Base-by-base conservation (phyloP, 768 basidiomycete species). In the Lentinus brumalis region DNA sequence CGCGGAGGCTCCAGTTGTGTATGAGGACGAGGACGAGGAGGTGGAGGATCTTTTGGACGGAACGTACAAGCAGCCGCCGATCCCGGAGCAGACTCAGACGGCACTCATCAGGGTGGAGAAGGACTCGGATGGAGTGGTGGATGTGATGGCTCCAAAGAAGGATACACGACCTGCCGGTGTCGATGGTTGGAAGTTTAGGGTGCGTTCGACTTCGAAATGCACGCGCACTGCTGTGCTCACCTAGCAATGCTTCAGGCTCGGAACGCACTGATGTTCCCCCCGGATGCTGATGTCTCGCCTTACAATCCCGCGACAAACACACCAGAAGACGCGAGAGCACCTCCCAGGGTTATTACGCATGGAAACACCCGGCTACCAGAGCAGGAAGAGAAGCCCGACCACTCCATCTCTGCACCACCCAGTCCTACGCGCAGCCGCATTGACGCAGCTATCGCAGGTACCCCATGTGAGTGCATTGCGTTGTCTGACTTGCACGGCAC, bases 251-350 rank as follows among this genome's bases (percentile, higher is more conserved):
- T 11, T 35, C 3, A 97, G 95, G 83, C 93, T 30, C 87, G 97
- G 59, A 99, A 99, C 75, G 87, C 92, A 4, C 79, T 99, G 55
- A 97, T 97, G 94, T 99, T 98, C 70, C 71, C 89, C 0, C 96
- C 97, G 2, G 97, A 97, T 68, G 93, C 92, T 30, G 91, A 99
- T 71, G 79, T 84, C 47, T 85, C 89, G 21, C 92, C 94, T 1
- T 92, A 94, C 68, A 82, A 87, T 70, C 74, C 76, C 4, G 67
- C 72, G 39, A 29, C 72, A 50, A 60, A 69, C 29, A 60, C 46
- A 2, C 12, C 73, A n/a, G 63, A 64, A 7, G 74, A 72, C 39
- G 51, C 67, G 35, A 76, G 75, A 26, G 78, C 71, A 5, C 80
- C 82, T 59, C 81, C 85, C 2, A 89, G 84, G 66, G 76, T 82